Conservation (phyloP, 176 grass and related monocot species). For the Oryza meridionalis region DNA sequence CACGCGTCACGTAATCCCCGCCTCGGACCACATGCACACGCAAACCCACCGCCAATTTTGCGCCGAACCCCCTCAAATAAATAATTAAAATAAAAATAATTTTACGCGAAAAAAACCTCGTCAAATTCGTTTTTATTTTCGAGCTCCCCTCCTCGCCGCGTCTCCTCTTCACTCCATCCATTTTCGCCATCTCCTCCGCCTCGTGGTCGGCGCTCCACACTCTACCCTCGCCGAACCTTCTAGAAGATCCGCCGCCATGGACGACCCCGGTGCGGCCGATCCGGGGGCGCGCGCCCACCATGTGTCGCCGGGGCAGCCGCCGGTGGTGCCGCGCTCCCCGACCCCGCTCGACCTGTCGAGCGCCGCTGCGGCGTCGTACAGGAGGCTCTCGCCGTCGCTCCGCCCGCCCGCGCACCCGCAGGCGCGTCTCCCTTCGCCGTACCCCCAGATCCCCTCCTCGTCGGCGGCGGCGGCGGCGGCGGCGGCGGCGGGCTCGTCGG, state of each 20-base stretch:
- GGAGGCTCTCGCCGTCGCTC: slow-evolving; percentile 50
- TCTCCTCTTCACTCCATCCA: background rate
- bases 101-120: background rate
- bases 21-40: slow-evolving; percentile 55
- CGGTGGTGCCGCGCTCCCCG: slow-evolving; percentile 45
- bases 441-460: slow-evolving; percentile 57
- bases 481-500: slow-evolving; percentile 6
- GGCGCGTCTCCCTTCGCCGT: slow-evolving; percentile 50
- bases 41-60: slow-evolving; percentile 16
- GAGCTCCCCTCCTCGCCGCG: slow-evolving; percentile 23
- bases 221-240: background rate
- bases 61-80: background rate
- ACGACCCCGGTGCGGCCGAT: slow-evolving; percentile 31
- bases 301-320: slow-evolving; percentile 40
- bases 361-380: slow-evolving; percentile 1
- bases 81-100: background rate
- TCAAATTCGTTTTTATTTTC: background rate
- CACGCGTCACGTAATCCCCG: slow-evolving; percentile 46
- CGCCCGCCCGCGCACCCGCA: slow-evolving; percentile 55
- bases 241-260: slow-evolving; percentile 13
- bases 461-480: background rate
- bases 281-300: slow-evolving; percentile 18
- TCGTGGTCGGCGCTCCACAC: slow-evolving; percentile 21
- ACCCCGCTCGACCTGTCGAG: slow-evolving; percentile 55
- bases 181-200: slow-evolving; percentile 23